phyloP scores from a whole-genome alignment of 192 early-diverging fungal species.

The Fimicolochytrium jonesii region DNA sequence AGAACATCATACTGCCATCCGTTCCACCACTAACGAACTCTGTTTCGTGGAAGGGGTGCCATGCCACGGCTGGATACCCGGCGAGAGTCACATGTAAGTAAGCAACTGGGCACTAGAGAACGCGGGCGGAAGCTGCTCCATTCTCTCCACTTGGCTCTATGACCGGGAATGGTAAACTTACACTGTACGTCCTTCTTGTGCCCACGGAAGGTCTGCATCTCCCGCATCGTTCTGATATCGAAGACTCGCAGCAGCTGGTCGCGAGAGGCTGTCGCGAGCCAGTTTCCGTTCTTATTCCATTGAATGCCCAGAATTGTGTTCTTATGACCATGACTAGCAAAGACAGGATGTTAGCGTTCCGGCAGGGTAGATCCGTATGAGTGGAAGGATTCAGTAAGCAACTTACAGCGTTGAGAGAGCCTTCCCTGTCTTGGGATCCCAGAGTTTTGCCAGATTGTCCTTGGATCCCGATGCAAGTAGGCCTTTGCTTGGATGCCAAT shows the following conservation, averaged over 20 bases:
- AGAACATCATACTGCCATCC: conserved; percentile 79
- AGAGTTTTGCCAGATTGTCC: conserved; percentile 92
- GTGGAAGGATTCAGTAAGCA: not conserved
- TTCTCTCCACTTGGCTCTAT: no score
- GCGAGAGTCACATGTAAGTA: no score
- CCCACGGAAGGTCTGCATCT: conserved; percentile 78
- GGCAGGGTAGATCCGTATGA: not conserved
- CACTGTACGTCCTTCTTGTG: conserved; percentile 85
- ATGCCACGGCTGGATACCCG: conserved; percentile 65
- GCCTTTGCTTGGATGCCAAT: conserved; percentile 95
- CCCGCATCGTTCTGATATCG: conserved; percentile 92
- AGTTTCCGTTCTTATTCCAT: conserved; percentile 98
- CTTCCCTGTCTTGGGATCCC: conserved; percentile 92
- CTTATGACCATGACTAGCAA: conserved; percentile 79
- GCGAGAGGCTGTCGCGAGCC: conserved; percentile 85
- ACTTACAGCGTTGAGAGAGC: conserved; percentile 77
- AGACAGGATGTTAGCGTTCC: no score
- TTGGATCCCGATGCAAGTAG: conserved; percentile 91
- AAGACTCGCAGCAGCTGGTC: conserved; percentile 91
- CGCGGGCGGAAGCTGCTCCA: no score
- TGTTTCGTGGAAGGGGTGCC: conserved; percentile 94
- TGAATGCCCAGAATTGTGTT: conserved; percentile 82
- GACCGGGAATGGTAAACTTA: conserved; percentile 32
- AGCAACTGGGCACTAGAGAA: no score
- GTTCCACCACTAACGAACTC: conserved; percentile 88